Percentiles rank a stretch among this genome's conserved stretches.
These are phyloP conservation scores for Persicaria tinctoria DNA, from an alignment of 148 eudicot species.

Conservation along the genomic window DNA sequence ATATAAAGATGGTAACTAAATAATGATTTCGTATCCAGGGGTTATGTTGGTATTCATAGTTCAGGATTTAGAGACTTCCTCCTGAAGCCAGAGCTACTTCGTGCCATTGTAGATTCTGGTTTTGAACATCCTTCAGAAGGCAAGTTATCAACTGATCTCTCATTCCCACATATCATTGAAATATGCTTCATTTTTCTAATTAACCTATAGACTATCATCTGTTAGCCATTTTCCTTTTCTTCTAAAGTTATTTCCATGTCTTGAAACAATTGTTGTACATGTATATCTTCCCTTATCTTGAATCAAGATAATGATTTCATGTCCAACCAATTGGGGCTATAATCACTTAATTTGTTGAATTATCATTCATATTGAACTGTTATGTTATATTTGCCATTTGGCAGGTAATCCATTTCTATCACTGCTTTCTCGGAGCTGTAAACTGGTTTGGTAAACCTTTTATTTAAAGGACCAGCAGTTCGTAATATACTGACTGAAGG, in stretches of 20 bases:
- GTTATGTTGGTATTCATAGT: slow-evolving; percentile 59
- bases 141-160: slow-evolving; percentile 20
- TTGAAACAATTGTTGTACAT: background rate
- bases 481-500: slow-evolving; percentile 42
- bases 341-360: background rate
- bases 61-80: slow-evolving; percentile 71
- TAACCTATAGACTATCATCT: background rate
- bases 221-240: background rate
- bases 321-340: background rate
- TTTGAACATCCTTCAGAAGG: slow-evolving; percentile 75
- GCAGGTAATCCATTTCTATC: slow-evolving; percentile 46
- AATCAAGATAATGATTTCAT: background rate
- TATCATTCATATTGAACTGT: background rate
- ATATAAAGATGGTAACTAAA: background rate
- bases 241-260: background rate
- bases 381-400: slow-evolving; percentile 3
- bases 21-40: slow-evolving; percentile 23
- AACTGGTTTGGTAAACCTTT: slow-evolving; percentile 48
- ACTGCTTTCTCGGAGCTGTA: slow-evolving; percentile 34
- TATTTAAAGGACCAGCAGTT: slow-evolving; percentile 41
- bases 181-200: background rate
- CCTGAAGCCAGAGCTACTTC: slow-evolving; percentile 61
- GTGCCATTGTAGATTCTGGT: slow-evolving; percentile 61
- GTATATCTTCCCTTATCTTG: background rate
- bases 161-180: background rate